phyloP scores from a whole-genome alignment of 176 grass and related monocot species.

The Raddia distichophylla region DNA sequence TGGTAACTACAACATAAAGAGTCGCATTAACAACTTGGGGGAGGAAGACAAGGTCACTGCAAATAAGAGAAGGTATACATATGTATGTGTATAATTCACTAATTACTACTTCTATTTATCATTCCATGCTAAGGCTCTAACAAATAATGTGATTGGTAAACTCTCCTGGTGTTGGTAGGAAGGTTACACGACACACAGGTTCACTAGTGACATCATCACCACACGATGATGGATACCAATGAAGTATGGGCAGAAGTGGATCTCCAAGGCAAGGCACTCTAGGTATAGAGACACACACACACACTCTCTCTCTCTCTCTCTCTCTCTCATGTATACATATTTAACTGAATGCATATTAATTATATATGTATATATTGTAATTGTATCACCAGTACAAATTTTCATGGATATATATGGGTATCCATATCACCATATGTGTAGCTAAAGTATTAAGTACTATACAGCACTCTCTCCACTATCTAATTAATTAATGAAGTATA shows the following conservation, averaged over 20 bases:
- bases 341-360: too few relatives aligned
- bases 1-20: background rate
- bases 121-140: background rate
- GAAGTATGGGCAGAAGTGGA: slow-evolving; percentile 48
- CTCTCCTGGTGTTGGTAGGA: slow-evolving; percentile 21
- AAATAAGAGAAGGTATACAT: slow-evolving; percentile 34
- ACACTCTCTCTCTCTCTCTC: too few relatives aligned
- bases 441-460: background rate
- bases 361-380: too few relatives aligned
- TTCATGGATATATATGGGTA: background rate
- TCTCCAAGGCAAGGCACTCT: slow-evolving; percentile 29
- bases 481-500: background rate
- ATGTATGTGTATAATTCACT: background rate
- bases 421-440: background rate
- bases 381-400: too few relatives aligned
- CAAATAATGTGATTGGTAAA: background rate
- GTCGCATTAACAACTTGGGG: background rate
- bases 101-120: background rate
- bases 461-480: background rate
- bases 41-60: background rate
- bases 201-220: slow-evolving; percentile 32
- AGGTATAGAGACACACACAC: slow-evolving; percentile 1
- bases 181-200: slow-evolving; percentile 13
- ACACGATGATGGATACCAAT: slow-evolving; percentile 38
- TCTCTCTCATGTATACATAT: too few relatives aligned